These are phyloP conservation scores for Nephelium lappaceum DNA, from an alignment of 345 rosid genomes.

Conservation along the genomic window DNA sequence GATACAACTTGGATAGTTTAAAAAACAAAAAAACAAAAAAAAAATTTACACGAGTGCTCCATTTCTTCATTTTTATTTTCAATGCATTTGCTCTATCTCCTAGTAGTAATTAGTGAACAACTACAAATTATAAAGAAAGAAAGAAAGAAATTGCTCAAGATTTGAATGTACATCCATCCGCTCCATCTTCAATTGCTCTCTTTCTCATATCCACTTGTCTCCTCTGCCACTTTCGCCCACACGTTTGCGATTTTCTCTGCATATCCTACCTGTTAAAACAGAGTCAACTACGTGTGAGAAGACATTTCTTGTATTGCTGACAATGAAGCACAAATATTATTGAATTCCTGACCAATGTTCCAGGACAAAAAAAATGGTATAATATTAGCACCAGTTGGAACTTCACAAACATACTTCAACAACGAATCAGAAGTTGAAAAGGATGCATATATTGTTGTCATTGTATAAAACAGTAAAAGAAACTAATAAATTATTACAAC, in stretches of 20 bases:
- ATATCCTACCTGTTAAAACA: constrained; percentile 71
- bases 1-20: constrained; percentile 3
- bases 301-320: background rate
- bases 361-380: background rate
- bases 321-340: background rate
- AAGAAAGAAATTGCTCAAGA: constrained; percentile 18
- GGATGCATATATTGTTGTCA: background rate
- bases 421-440: background rate
- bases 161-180: constrained; percentile 44
- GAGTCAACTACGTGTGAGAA: background rate
- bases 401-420: background rate
- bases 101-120: constrained; percentile 10
- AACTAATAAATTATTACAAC: background rate
- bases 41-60: constrained; percentile 6
- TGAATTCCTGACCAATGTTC: background rate
- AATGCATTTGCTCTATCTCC: constrained; percentile 29
- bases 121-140: constrained; percentile 18
- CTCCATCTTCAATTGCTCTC: constrained; percentile 40
- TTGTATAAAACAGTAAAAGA: background rate
- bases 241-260: constrained; percentile 92
- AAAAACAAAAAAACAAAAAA: too few relatives aligned
- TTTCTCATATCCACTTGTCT: constrained; percentile 69
- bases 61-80: constrained; percentile 19
- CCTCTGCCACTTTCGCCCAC: constrained; percentile 91
- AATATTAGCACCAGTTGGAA: background rate